Base-by-base conservation (phyloP, 2,329 filamentous ascomycete species). In the Aureobasidium lini region DNA sequence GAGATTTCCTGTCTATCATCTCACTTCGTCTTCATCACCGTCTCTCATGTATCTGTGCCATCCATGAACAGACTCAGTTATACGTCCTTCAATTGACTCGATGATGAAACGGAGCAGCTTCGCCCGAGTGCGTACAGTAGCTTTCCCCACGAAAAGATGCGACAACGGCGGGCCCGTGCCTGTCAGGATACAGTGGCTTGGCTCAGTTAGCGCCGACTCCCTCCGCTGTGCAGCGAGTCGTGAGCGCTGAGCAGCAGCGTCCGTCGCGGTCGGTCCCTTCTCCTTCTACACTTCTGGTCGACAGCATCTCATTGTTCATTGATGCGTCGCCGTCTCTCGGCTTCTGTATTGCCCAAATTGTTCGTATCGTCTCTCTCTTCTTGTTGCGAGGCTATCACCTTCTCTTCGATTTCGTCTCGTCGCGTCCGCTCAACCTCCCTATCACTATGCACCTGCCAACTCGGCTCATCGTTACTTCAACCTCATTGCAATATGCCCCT, bases 391-490 rank as follows among this genome's bases (percentile, higher is more conserved):
- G 39, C 43, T 29, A 28, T 42, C 36, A 16, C 15, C 36, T 23
- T 31, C 37, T n/a, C 29, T 32, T 7, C 42, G 11, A 40, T n/a
- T 6, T 58, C 34, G 36, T 46, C 61, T 66, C 63, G 60, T 64
- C 48, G 47, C 61, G 62, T 52, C 62, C 61, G 46, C 64, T 64
- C 60, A 61, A 62, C 61, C 64, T 63, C 43, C 56, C 57, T 59
- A 64, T 66, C 57, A 70, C 60, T 4, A 59, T 64, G 11, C 66
- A 67, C 36, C 67, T 61, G 29, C 50, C 37, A 16, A 40, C 13
- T 31, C 9, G 36, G 34, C 36, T 23, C 15, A 16, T 54, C 52
- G 40, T 46, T 18, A 71, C 64, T 1, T 62, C 61, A 11, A 57
- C 39, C 18, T 60, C 40, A 44, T 54, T 56, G 15, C 40, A 16